These are phyloP conservation scores for Rhizophora mangle DNA, from an alignment of 345 rosid species.

Conservation along the genomic window DNA sequence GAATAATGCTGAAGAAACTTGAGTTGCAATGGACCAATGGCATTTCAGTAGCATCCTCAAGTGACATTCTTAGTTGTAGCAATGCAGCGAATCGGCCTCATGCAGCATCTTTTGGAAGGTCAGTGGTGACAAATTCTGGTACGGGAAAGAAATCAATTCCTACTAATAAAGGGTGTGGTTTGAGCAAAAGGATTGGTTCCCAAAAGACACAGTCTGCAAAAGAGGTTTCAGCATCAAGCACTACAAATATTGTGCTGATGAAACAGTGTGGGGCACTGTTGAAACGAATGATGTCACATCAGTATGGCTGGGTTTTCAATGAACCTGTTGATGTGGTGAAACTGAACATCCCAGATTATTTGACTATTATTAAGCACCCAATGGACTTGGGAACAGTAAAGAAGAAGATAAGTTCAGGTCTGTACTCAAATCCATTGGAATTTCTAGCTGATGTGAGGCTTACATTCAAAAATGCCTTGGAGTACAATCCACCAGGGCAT, in stretches of 20 bases:
- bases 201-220: conserved; percentile 54
- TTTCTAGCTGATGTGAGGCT: conserved; percentile 51
- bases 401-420: conserved; percentile 28
- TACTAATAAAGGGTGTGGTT: conserved; percentile 32
- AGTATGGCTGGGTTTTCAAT: conserved; percentile 48
- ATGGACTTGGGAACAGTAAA: conserved; percentile 61
- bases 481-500: conserved; percentile 46
- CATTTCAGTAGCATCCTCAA: conserved; percentile 12
- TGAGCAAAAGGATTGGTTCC: conserved; percentile 44
- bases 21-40: conserved; percentile 13
- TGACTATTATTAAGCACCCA: conserved; percentile 43
- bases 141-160: conserved; percentile 54
- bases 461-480: conserved; percentile 55
- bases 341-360: conserved; percentile 40
- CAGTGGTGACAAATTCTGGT: conserved; percentile 40
- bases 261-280: conserved; percentile 27
- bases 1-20: conserved; percentile 17
- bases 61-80: conserved; percentile 23
- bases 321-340: conserved; percentile 44
- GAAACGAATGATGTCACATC: conserved; percentile 42
- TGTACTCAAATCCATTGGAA: conserved; percentile 36
- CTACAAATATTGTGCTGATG: conserved; percentile 38
- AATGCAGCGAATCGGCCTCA: conserved; percentile 32
- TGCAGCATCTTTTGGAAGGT: conserved; percentile 35
- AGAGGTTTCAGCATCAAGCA: conserved; percentile 34